Base-by-base conservation (phyloP, 2,329 filamentous ascomycete genomes). In the Venturia carpophila region DNA sequence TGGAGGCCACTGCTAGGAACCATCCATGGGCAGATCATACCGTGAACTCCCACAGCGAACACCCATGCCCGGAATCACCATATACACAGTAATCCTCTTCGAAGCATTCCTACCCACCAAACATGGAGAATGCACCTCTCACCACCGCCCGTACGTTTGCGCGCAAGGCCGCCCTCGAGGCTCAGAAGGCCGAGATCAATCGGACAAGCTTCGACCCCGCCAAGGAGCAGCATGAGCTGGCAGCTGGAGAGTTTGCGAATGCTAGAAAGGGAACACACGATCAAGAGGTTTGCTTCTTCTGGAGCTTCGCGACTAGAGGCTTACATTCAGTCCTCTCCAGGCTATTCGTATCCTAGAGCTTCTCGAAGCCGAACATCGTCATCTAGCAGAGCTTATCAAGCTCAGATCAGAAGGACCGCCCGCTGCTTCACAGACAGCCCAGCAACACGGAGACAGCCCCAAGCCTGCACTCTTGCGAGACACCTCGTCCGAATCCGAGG, bases 141-240 rank as follows among this genome's bases (percentile, higher is more conserved):
- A 87, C 83, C 71, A 80, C 88, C 85, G 93, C 92, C 68, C 91
- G 96, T 77, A 88, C 93, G 70, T 92, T 97, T 78, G 92, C 91
- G 62, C 87, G 87, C 71, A 92, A 90, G 71, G 92, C 93, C 55
- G 87, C 90, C 30, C 82, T 87, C 30, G 91, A 92, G 65, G 86
- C 84, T 42, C 81, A 82, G 68, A 83, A 83, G 69, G 82, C 87
- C 30, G 91, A 92, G 64, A 86, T 83, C 41, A 81, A 82, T 68
- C 24, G 47, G n/a, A 24, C 63, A 87, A 67, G 94, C 73, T 90
- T 90, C 65, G 88, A 88, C 7, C 87, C 90, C 60, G 93, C 93
- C 68, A 89, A 92, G 72, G 89, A 89, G 72, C 90, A 96, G 75
- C 93, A 97, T 77, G 87, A 92, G 64, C 82, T 90, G 66, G 94